Evolutionary conservation across 1,139 yeast species (phyloP).

Genomic region (Candida tetrigidarum): DNA sequence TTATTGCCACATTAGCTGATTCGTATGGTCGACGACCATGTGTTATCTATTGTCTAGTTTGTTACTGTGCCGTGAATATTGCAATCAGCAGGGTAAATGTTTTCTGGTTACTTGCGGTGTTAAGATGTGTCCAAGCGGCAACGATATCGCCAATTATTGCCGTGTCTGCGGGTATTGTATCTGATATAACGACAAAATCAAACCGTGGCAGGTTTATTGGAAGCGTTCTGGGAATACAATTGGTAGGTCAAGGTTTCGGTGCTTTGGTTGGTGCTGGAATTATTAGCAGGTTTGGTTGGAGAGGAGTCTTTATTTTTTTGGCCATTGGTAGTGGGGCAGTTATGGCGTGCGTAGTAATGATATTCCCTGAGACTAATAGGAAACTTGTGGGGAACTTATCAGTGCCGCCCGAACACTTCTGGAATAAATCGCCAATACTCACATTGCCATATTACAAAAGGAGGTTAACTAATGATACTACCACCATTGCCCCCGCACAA

Average conservation of each 20-base stretch:
- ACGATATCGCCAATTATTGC: slow-evolving; percentile 76
- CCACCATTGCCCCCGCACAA: slow-evolving; percentile 27
- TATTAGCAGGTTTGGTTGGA: slow-evolving; percentile 66
- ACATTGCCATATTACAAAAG: slow-evolving; percentile 20
- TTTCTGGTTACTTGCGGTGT: slow-evolving; percentile 30
- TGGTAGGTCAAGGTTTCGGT: slow-evolving; percentile 76
- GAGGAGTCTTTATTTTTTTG: slow-evolving; percentile 76
- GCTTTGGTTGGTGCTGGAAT: slow-evolving; percentile 75
- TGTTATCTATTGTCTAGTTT: slow-evolving; percentile 49
- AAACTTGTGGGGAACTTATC: slow-evolving; percentile 71
- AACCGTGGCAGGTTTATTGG: slow-evolving; percentile 73
- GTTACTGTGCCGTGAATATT: slow-evolving; percentile 25
- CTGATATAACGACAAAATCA: slow-evolving; percentile 63
- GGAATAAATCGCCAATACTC: slow-evolving; percentile 50
- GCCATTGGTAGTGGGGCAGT: slow-evolving; percentile 60
- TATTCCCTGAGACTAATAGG: slow-evolving; percentile 75
- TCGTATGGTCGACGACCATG: slow-evolving; percentile 71
- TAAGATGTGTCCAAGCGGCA: slow-evolving; percentile 67
- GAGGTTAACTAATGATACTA: slow-evolving; percentile 21
- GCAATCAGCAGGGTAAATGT: slow-evolving; percentile 28
- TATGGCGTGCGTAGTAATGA: slow-evolving; percentile 36
- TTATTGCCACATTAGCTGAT: slow-evolving; percentile 71
- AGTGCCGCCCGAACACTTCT: slow-evolving; percentile 41
- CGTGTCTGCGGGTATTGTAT: slow-evolving; percentile 65
- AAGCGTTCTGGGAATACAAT: slow-evolving; percentile 60